Conservation (phyloP, 768 basidiomycete species). For the Boletus sp. region DNA sequence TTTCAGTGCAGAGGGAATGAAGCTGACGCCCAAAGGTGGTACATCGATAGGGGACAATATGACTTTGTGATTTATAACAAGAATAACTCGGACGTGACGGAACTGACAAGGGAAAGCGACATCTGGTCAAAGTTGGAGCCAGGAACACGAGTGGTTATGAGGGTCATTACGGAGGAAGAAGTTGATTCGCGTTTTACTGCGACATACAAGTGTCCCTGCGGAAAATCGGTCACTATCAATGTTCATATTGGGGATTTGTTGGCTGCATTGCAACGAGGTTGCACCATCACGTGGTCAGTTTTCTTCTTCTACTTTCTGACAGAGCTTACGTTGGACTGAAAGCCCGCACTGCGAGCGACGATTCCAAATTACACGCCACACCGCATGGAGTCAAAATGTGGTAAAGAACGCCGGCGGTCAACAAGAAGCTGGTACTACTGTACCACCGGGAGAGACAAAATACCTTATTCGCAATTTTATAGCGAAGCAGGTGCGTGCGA, state of each 20-base stretch:
- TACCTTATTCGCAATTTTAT: slow-evolving; percentile 5
- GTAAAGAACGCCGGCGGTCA: no score
- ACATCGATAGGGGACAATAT: not conserved
- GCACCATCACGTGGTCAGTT: slow-evolving; percentile 2
- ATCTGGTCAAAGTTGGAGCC: not conserved
- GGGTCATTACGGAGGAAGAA: not conserved
- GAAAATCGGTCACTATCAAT: not conserved
- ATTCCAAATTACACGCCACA: not conserved
- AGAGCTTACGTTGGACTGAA: not conserved
- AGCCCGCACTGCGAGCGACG: slow-evolving; percentile 4
- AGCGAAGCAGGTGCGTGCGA: not conserved
- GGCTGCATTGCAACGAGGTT: not conserved
- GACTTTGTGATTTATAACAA: slow-evolving; percentile 1
- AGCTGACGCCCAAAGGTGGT: not conserved
- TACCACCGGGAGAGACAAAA: not conserved
- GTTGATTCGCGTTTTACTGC: not conserved
- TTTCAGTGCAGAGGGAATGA: not conserved
- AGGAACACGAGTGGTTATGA: slow-evolving; percentile 1
- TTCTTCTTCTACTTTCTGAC: not conserved
- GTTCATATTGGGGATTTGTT: not conserved
- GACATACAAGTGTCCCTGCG: slow-evolving; percentile 1
- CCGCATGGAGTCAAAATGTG: no score
- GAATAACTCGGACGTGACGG: not conserved
- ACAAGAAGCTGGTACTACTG: no score
- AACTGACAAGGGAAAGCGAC: not conserved